These are phyloP conservation scores for Massariosphaeria phaeospora DNA, from an alignment of 495 filamentous ascomycete genomes.

Conservation along the genomic window DNA sequence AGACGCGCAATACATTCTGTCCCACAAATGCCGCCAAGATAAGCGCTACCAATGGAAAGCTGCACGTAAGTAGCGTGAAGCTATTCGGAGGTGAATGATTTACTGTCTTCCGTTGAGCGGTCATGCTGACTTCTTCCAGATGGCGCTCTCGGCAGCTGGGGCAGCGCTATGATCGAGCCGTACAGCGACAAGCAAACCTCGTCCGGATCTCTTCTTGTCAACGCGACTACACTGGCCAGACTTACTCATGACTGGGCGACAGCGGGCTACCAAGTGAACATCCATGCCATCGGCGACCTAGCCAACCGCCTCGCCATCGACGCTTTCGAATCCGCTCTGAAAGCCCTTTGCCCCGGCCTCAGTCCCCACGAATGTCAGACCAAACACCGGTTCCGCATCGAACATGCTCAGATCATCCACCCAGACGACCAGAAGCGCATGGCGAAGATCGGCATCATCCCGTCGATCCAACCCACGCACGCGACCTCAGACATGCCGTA, in stretches of 20 bases:
- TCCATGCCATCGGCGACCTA: slow-evolving; percentile 62
- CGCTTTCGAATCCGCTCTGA: slow-evolving; percentile 48
- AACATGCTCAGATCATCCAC: slow-evolving; percentile 61
- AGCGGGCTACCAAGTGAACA: slow-evolving; percentile 54
- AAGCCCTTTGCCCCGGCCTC: slow-evolving; percentile 44
- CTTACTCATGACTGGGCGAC: slow-evolving; percentile 48
- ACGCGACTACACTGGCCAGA: slow-evolving; percentile 47
- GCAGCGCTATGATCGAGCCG: slow-evolving; percentile 57
- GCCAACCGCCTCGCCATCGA: slow-evolving; percentile 56
- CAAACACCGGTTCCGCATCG: slow-evolving; percentile 54
- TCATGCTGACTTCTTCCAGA: slow-evolving; percentile 41
- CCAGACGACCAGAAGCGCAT: slow-evolving; percentile 56
- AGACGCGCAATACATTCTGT: slow-evolving; percentile 56
- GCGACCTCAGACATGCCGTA: slow-evolving; percentile 61
- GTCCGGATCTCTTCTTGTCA: slow-evolving; percentile 56
- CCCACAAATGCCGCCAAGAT: slow-evolving; percentile 43
- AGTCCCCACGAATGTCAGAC: slow-evolving; percentile 44
- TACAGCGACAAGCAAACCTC: slow-evolving; percentile 55
- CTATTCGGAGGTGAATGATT: slow-evolving; percentile 50
- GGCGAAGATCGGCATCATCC: slow-evolving; percentile 52
- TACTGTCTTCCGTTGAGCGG: not conserved
- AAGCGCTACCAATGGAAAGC: slow-evolving; percentile 41
- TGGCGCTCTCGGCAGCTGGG: slow-evolving; percentile 61
- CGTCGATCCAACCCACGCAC: slow-evolving; percentile 64
- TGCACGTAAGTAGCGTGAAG: slow-evolving; percentile 54